Evolutionary conservation across 1,139 yeast genomes (phyloP).

Genomic region (Saccharomyces hybrid): DNA sequence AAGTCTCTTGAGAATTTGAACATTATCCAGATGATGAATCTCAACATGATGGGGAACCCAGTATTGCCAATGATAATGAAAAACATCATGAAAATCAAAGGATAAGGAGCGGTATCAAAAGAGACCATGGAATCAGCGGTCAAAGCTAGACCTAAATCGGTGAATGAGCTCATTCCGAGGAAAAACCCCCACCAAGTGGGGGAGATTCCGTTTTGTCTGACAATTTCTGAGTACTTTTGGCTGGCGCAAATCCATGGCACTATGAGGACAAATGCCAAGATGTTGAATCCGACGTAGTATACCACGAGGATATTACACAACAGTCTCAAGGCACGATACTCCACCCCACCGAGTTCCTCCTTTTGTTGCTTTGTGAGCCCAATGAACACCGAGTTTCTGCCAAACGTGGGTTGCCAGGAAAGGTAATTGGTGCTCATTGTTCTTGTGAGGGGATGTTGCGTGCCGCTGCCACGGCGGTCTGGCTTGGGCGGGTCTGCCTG

Average conservation of each 20-base stretch:
- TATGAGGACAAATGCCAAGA: constrained; percentile 48
- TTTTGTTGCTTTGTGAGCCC: constrained; percentile 76
- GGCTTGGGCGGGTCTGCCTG: background rate
- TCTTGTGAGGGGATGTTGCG: constrained; percentile 20
- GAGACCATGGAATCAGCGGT: constrained; percentile 69
- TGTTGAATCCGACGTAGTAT: constrained; percentile 69
- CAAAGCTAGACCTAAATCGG: constrained; percentile 72
- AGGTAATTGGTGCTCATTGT: constrained; percentile 55
- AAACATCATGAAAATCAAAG: constrained; percentile 52
- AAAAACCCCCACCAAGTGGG: constrained; percentile 92
- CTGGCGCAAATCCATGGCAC: constrained; percentile 52
- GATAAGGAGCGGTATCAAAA: constrained; percentile 55
- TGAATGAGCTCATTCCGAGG: constrained; percentile 65
- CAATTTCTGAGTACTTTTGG: constrained; percentile 36
- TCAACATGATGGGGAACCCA: constrained; percentile 75
- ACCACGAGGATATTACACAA: constrained; percentile 54
- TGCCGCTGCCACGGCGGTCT: background rate
- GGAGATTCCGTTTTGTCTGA: constrained; percentile 47
- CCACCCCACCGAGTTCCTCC: constrained; percentile 94
- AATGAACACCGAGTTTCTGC: constrained; percentile 86
- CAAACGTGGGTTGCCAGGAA: constrained; percentile 83
- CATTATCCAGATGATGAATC: constrained; percentile 74
- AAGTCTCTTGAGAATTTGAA: constrained; percentile 58
- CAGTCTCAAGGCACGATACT: constrained; percentile 77
- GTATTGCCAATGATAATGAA: constrained; percentile 85